These are phyloP conservation scores for Cryphonectria parasitica DNA, from an alignment of 2,329 filamentous ascomycete genomes.

Conservation along the genomic window DNA sequence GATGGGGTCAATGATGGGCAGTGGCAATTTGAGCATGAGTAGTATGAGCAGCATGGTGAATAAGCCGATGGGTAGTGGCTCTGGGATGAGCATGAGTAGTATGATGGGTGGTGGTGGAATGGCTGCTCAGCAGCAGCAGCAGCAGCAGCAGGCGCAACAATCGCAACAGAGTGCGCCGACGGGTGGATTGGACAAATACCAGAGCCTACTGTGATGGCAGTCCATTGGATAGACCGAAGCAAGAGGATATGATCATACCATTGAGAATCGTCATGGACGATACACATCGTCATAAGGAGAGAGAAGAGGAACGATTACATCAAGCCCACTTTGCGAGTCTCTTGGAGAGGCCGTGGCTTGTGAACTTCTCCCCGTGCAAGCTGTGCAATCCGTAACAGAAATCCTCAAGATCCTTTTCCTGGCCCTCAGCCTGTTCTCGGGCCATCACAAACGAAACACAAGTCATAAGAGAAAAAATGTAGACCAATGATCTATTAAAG, in stretches of 20 bases:
- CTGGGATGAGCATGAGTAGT: constrained; percentile 29
- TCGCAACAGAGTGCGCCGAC: constrained; percentile 41
- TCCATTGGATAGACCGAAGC: not conserved
- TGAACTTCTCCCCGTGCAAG: not conserved
- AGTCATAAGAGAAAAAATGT: not conserved
- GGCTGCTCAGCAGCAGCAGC: constrained; percentile 33
- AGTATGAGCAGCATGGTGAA: constrained; percentile 33
- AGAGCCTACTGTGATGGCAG: constrained; percentile 60
- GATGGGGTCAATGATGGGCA: constrained; percentile 28
- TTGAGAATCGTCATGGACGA: not conserved
- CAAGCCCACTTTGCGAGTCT: not conserved
- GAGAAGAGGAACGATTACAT: not conserved
- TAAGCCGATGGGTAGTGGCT: constrained; percentile 29
- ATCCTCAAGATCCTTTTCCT: not conserved
- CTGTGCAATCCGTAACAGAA: not conserved
- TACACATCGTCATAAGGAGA: not conserved
- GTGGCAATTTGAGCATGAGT: constrained; percentile 33
- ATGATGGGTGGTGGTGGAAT: constrained; percentile 35
- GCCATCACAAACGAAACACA: not conserved
- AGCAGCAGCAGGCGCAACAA: constrained; percentile 37
- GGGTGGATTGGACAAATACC: constrained; percentile 68
- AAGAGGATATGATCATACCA: not conserved
- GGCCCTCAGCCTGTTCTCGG: not conserved
- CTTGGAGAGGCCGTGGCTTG: not conserved
- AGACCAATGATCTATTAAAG: not conserved